Base-by-base conservation (phyloP, 2,329 filamentous ascomycete species). In the Ceratocystis cubensis region DNA sequence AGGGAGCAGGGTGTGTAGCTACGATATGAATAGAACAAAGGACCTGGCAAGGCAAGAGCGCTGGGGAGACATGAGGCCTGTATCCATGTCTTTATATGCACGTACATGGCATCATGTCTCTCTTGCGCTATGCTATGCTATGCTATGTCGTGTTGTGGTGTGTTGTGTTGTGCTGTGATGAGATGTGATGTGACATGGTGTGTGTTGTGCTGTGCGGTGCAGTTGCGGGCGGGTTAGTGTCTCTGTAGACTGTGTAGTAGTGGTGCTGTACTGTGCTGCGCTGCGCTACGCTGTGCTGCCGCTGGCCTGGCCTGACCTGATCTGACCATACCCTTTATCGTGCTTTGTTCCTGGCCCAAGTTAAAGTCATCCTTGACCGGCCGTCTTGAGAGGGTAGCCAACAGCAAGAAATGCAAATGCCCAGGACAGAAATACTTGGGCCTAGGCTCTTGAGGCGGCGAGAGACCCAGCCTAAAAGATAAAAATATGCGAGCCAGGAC, bases 41-140 rank as follows among this genome's bases (percentile, higher is more conserved):
- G 15, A 28, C 2, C 13, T 15, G 6, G 8, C 10, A 30, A 30
- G 53, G 25, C 46, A 15, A 57, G 53, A 57, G 8, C 30, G 15
- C 5, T 7, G 22, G 7, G 25, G 22, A 28, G 8, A 28, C 8
- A 30, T 17, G 8, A 57, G 17, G 53, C 53, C 53, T 57, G 53
- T 17, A 57, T 57, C 22, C 53, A 57, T 57, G 53, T 28, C 53
- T 57, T 30, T 57, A 8, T 57, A 30, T 57, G 53, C 53, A 57
- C 30, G 30, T 57, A 57, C 53, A 57, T 57, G 22, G 30, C 53
- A 57, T 57, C 53, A 57, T 57, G 53, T 57, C 22, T 57, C 25
- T 57, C 25, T 30, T 57, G 53, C 53, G 25, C 15, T 15, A 17
- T 57, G 50, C 30, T 57, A 50, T 50, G 46, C 22, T n/a, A 50